Evolutionary conservation across 176 grass and related monocot genomes (phyloP).

Genomic region (Thinopyrum elongatum): DNA sequence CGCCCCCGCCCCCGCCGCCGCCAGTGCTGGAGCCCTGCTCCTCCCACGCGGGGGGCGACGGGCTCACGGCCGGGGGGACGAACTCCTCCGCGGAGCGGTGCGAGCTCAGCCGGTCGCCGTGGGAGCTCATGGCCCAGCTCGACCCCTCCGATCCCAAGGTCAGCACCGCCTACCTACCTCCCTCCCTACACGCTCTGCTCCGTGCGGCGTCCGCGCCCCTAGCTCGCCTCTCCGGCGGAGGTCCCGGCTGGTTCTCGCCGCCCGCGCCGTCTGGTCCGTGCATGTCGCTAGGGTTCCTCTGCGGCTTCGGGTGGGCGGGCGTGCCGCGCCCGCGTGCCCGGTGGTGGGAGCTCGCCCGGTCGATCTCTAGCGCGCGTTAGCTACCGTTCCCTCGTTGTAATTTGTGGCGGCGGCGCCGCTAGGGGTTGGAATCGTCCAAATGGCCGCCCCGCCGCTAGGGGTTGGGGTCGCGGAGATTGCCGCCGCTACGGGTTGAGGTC

Average conservation of each 20-base stretch:
- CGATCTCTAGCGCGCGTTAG: neutral
- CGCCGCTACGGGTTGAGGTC: neutral
- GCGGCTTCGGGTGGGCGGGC: neutral
- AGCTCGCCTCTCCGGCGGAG: neutral
- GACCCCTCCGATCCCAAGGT: constrained; percentile 36
- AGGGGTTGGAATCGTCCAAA: constrained; percentile 18
- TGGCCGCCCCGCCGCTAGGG: neutral
- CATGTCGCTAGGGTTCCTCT: constrained; percentile 36
- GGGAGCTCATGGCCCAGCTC: constrained; percentile 45
- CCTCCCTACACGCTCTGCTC: neutral
- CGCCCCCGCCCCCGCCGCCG: neutral
- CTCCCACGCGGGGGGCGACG: accelerated
- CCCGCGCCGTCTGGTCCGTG: neutral
- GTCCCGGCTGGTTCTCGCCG: neutral
- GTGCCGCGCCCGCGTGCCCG: too few relatives aligned
- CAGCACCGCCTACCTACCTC: neutral
- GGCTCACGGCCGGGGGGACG: neutral
- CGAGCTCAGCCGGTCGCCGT: constrained; percentile 38
- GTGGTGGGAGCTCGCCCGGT: neutral
- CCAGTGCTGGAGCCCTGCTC: neutral
- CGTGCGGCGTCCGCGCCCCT: neutral
- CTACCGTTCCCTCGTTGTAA: constrained; percentile 27
- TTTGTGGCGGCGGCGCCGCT: constrained; percentile 6
- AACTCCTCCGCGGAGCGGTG: neutral
- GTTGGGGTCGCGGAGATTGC: neutral